These are phyloP conservation scores for Tulasnella sp. DNA, from an alignment of 768 basidiomycete genomes.

Conservation along the genomic window DNA sequence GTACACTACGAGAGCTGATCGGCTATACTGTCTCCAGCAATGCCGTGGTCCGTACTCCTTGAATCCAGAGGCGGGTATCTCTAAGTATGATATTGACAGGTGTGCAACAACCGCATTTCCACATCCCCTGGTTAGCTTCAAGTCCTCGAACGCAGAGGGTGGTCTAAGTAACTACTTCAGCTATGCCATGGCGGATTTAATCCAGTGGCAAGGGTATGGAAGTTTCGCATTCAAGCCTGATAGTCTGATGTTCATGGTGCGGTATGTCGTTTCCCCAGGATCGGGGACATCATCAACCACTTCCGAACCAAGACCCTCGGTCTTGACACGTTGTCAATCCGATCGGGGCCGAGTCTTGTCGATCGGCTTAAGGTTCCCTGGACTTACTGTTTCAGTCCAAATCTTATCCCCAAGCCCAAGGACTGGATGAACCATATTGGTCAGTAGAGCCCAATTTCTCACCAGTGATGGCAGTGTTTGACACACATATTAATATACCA, in stretches of 20 bases:
- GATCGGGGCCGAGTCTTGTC: conserved; percentile 39
- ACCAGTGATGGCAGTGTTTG: neutral
- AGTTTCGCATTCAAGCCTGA: neutral
- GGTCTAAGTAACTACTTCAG: conserved; percentile 47
- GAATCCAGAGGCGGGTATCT: too few relatives aligned
- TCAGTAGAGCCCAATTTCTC: conserved; percentile 18
- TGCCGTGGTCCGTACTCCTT: conserved; percentile 41
- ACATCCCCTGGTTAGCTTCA: conserved; percentile 53
- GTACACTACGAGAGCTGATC: too few relatives aligned
- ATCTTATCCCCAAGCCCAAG: conserved; percentile 44
- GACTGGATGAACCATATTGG: conserved; percentile 57
- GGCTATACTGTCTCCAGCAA: conserved; percentile 36
- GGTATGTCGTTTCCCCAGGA: conserved; percentile 23
- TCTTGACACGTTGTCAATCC: conserved; percentile 35
- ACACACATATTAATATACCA: neutral
- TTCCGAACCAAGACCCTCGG: conserved; percentile 41
- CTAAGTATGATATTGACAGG: too few relatives aligned
- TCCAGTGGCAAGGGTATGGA: conserved; percentile 48
- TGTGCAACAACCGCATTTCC: conserved; percentile 43
- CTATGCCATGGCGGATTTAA: conserved; percentile 46
- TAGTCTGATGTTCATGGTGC: neutral
- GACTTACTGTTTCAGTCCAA: conserved; percentile 52
- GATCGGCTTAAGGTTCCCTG: conserved; percentile 47
- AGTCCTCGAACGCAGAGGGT: conserved; percentile 39
- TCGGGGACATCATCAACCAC: conserved; percentile 50